Conservation (phyloP, 2,329 filamentous ascomycete species). For the Talaromyces albobiverticillius region DNA sequence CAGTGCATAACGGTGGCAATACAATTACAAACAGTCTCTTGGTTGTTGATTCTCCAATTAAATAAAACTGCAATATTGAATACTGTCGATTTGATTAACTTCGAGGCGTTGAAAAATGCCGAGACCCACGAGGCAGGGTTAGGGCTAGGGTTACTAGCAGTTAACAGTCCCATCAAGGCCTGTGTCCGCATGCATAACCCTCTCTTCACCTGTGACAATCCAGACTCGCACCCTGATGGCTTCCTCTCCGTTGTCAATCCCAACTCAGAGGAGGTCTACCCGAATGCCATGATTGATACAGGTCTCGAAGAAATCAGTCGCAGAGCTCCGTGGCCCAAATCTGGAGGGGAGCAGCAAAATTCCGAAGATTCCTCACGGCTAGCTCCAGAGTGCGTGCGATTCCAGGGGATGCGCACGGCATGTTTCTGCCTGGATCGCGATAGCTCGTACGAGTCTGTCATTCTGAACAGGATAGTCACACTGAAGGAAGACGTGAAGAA, state of each 20-base stretch:
- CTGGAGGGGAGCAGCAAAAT: constrained; percentile 57
- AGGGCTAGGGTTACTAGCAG: no score
- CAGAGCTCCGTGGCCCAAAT: constrained; percentile 75
- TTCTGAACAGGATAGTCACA: constrained; percentile 88
- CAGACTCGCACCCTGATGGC: constrained; percentile 71
- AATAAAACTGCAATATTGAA: no score
- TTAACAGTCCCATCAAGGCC: constrained; percentile 58
- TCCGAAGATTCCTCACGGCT: constrained; percentile 1
- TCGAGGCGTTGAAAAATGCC: no score
- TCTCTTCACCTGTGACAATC: constrained; percentile 84
- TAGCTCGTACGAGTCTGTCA: constrained; percentile 72
- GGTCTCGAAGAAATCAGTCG: constrained; percentile 75
- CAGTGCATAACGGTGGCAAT: no score
- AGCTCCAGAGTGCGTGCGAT: constrained; percentile 71
- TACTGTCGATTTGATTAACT: no score
- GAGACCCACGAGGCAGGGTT: no score
- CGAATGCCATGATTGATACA: constrained; percentile 74
- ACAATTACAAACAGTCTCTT: no score
- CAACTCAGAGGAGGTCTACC: constrained; percentile 75
- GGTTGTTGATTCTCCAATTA: no score
- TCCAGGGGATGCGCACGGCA: constrained; percentile 86
- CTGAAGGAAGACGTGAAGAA: constrained; percentile 62
- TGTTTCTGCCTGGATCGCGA: constrained; percentile 84
- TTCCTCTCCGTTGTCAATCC: constrained; percentile 84
- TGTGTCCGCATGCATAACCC: constrained; percentile 77